Percentiles rank a stretch among this genome's conserved stretches.
Evolutionary conservation across 179 eudicot genomes (phyloP).

Genomic region (Nepenthes alata): DNA sequence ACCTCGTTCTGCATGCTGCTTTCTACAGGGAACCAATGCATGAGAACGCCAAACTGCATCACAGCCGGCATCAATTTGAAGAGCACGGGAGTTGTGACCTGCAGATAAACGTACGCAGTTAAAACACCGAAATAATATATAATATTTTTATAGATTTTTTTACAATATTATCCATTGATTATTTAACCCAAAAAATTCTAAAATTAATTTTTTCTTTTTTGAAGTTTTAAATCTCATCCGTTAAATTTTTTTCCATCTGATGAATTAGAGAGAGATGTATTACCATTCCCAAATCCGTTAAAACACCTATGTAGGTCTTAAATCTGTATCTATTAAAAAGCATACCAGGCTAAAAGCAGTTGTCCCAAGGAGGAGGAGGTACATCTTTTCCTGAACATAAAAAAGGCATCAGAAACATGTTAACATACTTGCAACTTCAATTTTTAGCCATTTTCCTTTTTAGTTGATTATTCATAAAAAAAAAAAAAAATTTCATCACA

Average conservation of each 20-base stretch:
- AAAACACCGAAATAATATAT: neutral
- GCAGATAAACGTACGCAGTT: conserved; percentile 8
- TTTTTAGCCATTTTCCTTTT: no score
- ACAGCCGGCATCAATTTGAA: conserved; percentile 91
- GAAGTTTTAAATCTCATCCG: no score
- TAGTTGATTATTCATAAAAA: no score
- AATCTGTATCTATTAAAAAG: neutral
- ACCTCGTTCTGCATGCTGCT: conserved; percentile 57
- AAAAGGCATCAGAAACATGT: conserved; percentile 2
- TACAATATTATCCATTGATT: no score
- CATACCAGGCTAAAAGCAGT: conserved; percentile 94
- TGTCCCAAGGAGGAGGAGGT: conserved; percentile 89
- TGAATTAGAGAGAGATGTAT: no score
- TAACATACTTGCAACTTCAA: no score
- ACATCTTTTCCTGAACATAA: conserved; percentile 68
- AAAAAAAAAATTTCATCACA: no score
- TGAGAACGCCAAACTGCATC: conserved; percentile 86
- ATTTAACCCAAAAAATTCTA: no score
- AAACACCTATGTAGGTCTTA: neutral
- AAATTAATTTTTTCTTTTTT: neutral
- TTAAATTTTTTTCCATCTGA: no score
- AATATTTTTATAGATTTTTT: no score
- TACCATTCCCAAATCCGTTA: no score
- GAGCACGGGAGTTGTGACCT: conserved; percentile 89
- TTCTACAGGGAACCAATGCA: conserved; percentile 95